A percentile compares a stretch with the other conserved stretches of the same genome.
phyloP scores from a whole-genome alignment of 441 rosid species.

The Adansonia madagascariensis region DNA sequence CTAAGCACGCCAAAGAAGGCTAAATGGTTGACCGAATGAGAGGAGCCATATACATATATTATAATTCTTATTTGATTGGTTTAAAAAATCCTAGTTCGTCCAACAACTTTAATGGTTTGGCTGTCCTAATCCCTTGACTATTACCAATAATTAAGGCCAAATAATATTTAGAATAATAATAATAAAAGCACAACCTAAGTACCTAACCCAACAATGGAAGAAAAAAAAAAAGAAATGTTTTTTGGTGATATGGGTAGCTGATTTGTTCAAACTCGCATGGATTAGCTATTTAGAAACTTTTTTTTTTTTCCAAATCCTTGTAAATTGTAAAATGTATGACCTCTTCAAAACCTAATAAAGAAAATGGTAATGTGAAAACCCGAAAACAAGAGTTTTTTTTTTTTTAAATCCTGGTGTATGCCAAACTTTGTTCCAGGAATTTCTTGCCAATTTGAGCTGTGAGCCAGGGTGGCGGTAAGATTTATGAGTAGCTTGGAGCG shows the following conservation, averaged over 20 bases:
- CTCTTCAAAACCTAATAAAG: slow-evolving; percentile 43
- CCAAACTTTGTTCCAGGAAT: background rate
- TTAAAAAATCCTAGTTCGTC: slow-evolving; percentile 24
- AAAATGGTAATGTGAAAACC: background rate
- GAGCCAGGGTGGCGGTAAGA: background rate
- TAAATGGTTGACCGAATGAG: slow-evolving; percentile 19
- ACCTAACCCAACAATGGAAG: slow-evolving; percentile 34
- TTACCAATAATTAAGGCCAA: background rate
- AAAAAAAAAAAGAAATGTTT: background rate
- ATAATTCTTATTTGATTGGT: background rate
- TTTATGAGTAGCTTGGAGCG: background rate
- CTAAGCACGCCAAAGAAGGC: background rate
- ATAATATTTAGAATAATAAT: background rate
- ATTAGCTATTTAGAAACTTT: slow-evolving; percentile 32
- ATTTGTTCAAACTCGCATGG: slow-evolving; percentile 27
- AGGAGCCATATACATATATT: background rate
- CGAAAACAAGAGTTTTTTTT: background rate
- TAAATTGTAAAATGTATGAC: slow-evolving; percentile 14
- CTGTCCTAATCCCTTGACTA: slow-evolving; percentile 26
- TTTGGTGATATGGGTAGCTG: background rate
- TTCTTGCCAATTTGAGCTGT: background rate
- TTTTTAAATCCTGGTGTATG: no score
- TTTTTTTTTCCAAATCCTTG: background rate
- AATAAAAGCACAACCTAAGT: slow-evolving; percentile 33
- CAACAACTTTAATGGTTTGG: slow-evolving; percentile 40